Base-by-base conservation (phyloP, 371 early-diverging fungal genomes). In the Spraguea lophii region DNA sequence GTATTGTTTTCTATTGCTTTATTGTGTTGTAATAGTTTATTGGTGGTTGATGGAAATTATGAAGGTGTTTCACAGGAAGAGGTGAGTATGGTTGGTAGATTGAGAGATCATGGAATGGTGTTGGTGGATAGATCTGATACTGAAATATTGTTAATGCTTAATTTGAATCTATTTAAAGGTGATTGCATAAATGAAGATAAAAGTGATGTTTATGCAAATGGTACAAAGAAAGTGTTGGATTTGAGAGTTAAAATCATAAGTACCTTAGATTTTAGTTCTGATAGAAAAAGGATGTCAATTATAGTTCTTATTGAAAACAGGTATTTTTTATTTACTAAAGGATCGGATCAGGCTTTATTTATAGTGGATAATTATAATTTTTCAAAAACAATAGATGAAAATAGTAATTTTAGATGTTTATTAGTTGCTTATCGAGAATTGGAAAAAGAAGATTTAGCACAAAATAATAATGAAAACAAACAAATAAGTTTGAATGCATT, bases 351-450 rank as follows among this genome's bases (percentile, higher is more conserved):
- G 45, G 57, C 36, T 9, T 40, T 71, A 21, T 25, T 56, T 0
- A n/a, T n/a, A 9, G 9, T 34, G 34, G 9, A n/a, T n/a, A 9
- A n/a, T 34, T 10, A 34, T 10, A n/a, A 34, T 34, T 9, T 10
- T 34, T 9, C 40, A 7, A 73, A 73, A 25, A 77, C 82, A 49
- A 73, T 84, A 23, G 78, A 82, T 38, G 58, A 69, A 12, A 83
- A 79, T 57, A 81, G 83, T 2, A 78, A 79, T 52, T 77, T 90
- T 37, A 77, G 95, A 12, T 85, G 88, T 0, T 75, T 98, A 27
- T 77, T 85, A 30, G 59, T 89, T 1, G 82, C 82, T 9, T 84
- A 80, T 63, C 74, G 76, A 17, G 57, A 82, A 12, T 64, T 81
- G 2, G 69, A 76, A n/a, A 67, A 71, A 22, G 72, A 76, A 27